Base-by-base conservation (phyloP, 169 alveolate genomes). In the Plasmodium ovale region DNA sequence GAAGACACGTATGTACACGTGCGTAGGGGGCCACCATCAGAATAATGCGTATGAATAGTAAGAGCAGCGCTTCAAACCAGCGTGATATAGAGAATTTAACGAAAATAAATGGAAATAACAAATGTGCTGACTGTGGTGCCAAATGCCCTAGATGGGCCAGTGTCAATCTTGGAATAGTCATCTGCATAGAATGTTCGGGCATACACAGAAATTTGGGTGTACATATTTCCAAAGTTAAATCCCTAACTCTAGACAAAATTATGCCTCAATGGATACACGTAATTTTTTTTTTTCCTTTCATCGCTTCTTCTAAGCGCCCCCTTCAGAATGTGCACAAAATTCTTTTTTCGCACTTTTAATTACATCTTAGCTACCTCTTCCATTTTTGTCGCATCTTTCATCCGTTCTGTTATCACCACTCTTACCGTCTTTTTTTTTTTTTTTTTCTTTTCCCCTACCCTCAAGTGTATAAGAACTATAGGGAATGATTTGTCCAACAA, bases 131-230 rank as follows among this genome's bases (percentile, higher is more conserved):
- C 82, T 98, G 99, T 73, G 97, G 98, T 23, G 92, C 97, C 35
- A 87, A 96, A 27, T 92, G 97, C 56, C 99, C 99, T 6, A 88
- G 99, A 42, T 98, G 99, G 99, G 99, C 99, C 4, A 95, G 98
- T 62, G 93, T 97, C 33, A 97, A 97, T 84, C 93, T 97, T 21
- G 99, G 99, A 27, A 97, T 97, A 19, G 89, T 93, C 89, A 88
- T 98, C 23, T 98, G 99, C 72, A 96, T 98, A 47, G 97, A 97
- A 72, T 98, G 99, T 92, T 96, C 98, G 59, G 99, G 99, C 14
- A 89, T 96, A 25, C 99, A 98, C 87, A 93, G 99, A 67, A 95
- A 94, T 88, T 94, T 98, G 37, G 99, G 99, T 0, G 98, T 96
- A 9, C 99, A 97, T 71, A 94, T 98, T 37, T 95, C 99, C 53